These are phyloP conservation scores for Populus euphratica DNA, from an alignment of 345 rosid species.

Conservation along the genomic window DNA sequence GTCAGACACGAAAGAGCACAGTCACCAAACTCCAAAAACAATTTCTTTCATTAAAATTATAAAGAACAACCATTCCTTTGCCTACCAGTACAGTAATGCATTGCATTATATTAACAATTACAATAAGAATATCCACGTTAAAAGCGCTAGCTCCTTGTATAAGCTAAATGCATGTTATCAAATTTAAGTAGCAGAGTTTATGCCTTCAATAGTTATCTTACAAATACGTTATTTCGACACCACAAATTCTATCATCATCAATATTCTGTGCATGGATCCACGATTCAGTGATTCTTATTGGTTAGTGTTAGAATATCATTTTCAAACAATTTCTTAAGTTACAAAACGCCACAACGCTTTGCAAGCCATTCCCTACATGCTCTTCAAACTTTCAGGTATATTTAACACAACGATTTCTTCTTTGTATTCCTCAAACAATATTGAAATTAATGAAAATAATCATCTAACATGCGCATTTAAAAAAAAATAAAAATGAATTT, in stretches of 20 bases:
- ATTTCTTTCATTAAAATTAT: not conserved
- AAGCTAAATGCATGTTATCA: too few species aligned
- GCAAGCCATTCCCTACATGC: not conserved
- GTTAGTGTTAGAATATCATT: not conserved
- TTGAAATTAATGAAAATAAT: not conserved
- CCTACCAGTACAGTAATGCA: not conserved
- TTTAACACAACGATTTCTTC: not conserved
- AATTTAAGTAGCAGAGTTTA: too few species aligned
- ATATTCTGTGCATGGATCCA: not conserved
- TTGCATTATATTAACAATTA: not conserved
- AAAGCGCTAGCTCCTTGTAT: too few species aligned
- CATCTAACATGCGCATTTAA: not conserved
- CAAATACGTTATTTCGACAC: not conserved
- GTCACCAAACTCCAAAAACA: not conserved
- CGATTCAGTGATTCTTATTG: not conserved
- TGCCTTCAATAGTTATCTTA: not conserved
- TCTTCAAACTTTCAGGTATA: not conserved
- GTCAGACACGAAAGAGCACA: not conserved
- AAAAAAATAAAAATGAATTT: not conserved
- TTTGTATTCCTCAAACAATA: not conserved
- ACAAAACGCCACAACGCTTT: not conserved
- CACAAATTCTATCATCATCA: not conserved
- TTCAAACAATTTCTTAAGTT: not conserved
- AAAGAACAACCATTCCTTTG: not conserved
- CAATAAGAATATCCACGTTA: too few species aligned